Evolutionary conservation across 176 grass and related monocot genomes (phyloP).

Genomic region (Zea luxurians): DNA sequence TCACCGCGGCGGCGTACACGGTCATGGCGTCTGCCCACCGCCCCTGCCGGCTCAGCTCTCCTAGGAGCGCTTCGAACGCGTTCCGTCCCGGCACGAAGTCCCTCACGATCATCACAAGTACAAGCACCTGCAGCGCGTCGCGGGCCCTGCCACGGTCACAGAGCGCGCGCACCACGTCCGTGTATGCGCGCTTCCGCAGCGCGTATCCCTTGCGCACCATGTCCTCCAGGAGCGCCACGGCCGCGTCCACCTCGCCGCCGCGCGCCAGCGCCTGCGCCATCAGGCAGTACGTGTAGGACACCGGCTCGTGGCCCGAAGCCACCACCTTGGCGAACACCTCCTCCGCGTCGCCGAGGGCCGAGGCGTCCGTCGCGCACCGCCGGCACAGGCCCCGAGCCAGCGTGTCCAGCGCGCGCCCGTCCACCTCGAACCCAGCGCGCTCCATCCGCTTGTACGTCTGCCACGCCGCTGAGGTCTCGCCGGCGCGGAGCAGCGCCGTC

Average conservation of each 20-base stretch:
- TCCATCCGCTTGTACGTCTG: constrained; percentile 67
- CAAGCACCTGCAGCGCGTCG: constrained; percentile 65
- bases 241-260: constrained; percentile 72
- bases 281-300: constrained; percentile 79
- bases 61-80: constrained; percentile 74
- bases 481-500: constrained; percentile 53
- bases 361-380: constrained; percentile 43
- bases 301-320: constrained; percentile 52
- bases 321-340: constrained; percentile 55
- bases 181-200: constrained; percentile 78
- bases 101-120: constrained; percentile 59
- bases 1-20: constrained; percentile 78
- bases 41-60: constrained; percentile 56
- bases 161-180: constrained; percentile 70
- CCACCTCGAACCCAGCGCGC: constrained; percentile 61
- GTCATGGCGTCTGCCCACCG: constrained; percentile 58
- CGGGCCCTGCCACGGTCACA: constrained; percentile 57
- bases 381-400: constrained; percentile 68
- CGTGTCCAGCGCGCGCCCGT: constrained; percentile 64
- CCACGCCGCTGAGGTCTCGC: constrained; percentile 60
- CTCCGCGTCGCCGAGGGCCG: constrained; percentile 52
- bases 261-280: constrained; percentile 85
- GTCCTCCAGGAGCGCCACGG: constrained; percentile 57
- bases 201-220: constrained; percentile 64
- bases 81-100: constrained; percentile 66